Evolutionary conservation across 768 basidiomycete genomes (phyloP).

Genomic region (Rhodotorula toruloides): DNA sequence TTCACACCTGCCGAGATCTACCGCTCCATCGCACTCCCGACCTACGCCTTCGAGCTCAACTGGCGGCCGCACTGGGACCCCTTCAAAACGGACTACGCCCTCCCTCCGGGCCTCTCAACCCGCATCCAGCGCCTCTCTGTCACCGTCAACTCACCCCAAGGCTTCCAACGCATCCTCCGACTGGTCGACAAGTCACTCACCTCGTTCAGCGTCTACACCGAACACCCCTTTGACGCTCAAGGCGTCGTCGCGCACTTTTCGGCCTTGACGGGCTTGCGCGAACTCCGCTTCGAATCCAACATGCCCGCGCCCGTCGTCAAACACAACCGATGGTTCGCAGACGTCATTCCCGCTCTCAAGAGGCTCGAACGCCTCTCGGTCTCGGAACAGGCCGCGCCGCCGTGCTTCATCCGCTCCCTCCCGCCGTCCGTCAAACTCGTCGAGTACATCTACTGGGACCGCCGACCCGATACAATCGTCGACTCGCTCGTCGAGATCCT

Average conservation of each 20-base stretch:
- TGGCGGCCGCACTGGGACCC: not conserved
- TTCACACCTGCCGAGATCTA: not conserved
- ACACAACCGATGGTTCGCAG: conserved; percentile 58
- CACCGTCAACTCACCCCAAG: not conserved
- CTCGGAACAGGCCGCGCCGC: conserved; percentile 1
- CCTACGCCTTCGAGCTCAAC: not conserved
- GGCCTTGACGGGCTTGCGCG: not conserved
- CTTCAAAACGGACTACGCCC: not conserved
- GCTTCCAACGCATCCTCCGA: not conserved
- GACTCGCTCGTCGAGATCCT: not conserved
- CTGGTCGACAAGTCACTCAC: not conserved
- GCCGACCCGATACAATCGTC: not conserved
- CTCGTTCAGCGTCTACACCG: conserved; percentile 1
- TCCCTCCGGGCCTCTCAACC: not conserved
- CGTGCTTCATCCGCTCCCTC: not conserved
- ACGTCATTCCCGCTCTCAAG: not conserved
- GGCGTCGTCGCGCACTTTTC: not conserved
- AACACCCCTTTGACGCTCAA: not conserved
- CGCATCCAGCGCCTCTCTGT: not conserved
- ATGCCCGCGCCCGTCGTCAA: conserved; percentile 88
- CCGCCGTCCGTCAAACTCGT: not conserved
- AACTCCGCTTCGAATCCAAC: conserved; percentile 64
- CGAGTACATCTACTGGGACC: not conserved
- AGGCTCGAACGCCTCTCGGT: not conserved
- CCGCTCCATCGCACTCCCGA: not conserved